Evolutionary conservation across 2,329 filamentous ascomycete species (phyloP), one percentile per base, ranked within the genome.

Genomic region (Periglandula ipomoeae): DNA sequence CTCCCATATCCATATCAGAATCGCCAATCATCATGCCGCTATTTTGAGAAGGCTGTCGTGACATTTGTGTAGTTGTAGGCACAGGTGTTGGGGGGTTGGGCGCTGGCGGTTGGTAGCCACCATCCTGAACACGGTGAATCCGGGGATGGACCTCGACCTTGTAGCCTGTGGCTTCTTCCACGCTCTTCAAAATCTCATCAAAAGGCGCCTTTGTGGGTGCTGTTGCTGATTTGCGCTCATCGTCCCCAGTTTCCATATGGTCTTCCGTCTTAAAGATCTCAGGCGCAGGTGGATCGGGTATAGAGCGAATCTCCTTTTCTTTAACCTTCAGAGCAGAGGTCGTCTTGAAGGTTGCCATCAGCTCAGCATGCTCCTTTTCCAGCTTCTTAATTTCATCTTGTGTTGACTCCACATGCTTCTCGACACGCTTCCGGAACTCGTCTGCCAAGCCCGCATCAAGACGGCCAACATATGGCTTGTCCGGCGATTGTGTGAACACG

Each of bases 331-430:
- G 73, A 0, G 82, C 67, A 7, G 85, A 84, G 47, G 81, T 82
- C 48, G 80, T 78, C 63, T 84, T 84, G 57, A 95, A 78, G 55
- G 83, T 84, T 22, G 82, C 80, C 69, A 97, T 78, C 50, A 83
- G 78, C 59, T 81, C 81, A 3, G 81, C 82, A 64, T 98, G 91
- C 24, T 85, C 80, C 30, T 78, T 79, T 65, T 89, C 88, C 78
- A 97, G 83, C 56, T 81, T 82, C 57, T 90, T 85, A 48, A 97
- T 89, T 59, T 97, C 90, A 1, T 80, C 80, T 52, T 87, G 81
- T 45, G 87, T 85, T 24, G 85, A 79, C 8, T 79, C 76, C 10
- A 93, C 76, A 60, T 86, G 85, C 43, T 85, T 79, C 20, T 79
- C 71, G 2, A 90, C 86, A 32, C 89, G 81, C 60, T 85, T 84